These are phyloP conservation scores for Fomitopsis pinicola DNA, from an alignment of 1,284 basidiomycete species.

Conservation along the genomic window DNA sequence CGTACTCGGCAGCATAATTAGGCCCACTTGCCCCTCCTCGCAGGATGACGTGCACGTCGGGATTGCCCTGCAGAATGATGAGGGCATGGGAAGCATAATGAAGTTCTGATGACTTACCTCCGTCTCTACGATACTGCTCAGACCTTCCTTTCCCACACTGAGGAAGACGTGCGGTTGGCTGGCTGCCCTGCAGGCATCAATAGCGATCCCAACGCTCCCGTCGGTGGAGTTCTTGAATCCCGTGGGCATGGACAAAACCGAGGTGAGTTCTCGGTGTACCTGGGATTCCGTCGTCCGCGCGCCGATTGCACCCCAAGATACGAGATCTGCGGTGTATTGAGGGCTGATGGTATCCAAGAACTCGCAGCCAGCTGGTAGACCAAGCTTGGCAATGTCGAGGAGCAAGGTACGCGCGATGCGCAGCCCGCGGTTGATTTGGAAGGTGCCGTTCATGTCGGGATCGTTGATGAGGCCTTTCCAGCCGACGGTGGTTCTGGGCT, in stretches of 20 bases:
- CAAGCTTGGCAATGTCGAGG: constrained; percentile 82
- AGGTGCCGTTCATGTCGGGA: constrained; percentile 80
- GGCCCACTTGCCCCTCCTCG: constrained; percentile 85
- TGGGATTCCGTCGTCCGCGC: constrained; percentile 96
- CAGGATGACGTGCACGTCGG: constrained; percentile 89
- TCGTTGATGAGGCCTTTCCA: constrained; percentile 99
- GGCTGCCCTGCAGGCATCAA: constrained; percentile 91
- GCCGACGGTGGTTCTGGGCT: constrained; percentile 93
- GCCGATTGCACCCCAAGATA: constrained; percentile 97
- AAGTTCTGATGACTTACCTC: constrained; percentile 41
- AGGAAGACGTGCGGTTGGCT: constrained; percentile 88
- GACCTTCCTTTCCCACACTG: constrained; percentile 88
- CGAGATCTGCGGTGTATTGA: constrained; percentile 94
- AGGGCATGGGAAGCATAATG: neutral
- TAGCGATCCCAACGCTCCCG: constrained; percentile 76
- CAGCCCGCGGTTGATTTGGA: constrained; percentile 96
- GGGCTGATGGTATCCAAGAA: constrained; percentile 87
- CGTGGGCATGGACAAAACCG: constrained; percentile 87
- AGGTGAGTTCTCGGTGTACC: constrained; percentile 86
- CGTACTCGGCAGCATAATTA: constrained; percentile 78
- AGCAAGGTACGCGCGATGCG: constrained; percentile 88
- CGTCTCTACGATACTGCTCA: constrained; percentile 90
- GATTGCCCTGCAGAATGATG: constrained; percentile 57
- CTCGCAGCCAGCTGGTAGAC: constrained; percentile 85
- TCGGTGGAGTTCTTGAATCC: constrained; percentile 79